A percentile compares a stretch with the other conserved stretches of the same genome.
phyloP scores from a whole-genome alignment of 257 asterid genomes.

The Solanum sitiens region DNA sequence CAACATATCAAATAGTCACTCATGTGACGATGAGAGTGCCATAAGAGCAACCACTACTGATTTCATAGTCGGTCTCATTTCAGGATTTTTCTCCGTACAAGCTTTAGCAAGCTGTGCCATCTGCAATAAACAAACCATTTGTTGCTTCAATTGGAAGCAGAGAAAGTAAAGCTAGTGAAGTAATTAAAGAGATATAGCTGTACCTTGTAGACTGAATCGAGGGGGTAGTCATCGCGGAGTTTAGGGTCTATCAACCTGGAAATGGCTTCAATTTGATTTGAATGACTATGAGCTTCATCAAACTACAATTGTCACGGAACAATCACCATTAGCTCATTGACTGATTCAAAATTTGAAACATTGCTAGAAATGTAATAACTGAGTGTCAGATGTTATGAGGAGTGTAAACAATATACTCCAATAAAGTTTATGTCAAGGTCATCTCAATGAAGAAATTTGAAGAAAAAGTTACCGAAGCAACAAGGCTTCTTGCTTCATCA shows the following conservation, averaged over 20 bases:
- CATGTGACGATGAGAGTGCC: constrained; percentile 68
- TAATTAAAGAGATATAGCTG: not conserved
- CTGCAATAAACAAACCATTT: constrained; percentile 13
- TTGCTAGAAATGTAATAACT: not conserved
- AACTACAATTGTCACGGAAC: constrained; percentile 28
- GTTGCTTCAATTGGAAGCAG: not conserved
- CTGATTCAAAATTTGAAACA: not conserved
- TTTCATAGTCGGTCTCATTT: constrained; percentile 73
- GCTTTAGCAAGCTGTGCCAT: constrained; percentile 73
- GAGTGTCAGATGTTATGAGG: not conserved
- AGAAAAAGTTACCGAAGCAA: constrained; percentile 44
- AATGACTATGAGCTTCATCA: constrained; percentile 55
- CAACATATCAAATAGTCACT: constrained; percentile 48
- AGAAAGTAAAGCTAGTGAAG: not conserved
- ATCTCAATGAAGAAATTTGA: not conserved
- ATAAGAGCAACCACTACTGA: constrained; percentile 78
- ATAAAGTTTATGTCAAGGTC: not conserved
- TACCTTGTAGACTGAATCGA: constrained; percentile 66
- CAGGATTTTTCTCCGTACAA: constrained; percentile 76
- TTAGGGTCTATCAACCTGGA: constrained; percentile 57
- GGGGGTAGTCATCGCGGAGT: constrained; percentile 57
- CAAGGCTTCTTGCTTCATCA: constrained; percentile 78
- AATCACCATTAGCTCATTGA: not conserved
- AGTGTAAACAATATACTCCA: not conserved
- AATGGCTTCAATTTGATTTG: constrained; percentile 44